These are phyloP conservation scores for Leishmania martiniquensis DNA, from an alignment of 208 protist genomes.

Conservation along the genomic window DNA sequence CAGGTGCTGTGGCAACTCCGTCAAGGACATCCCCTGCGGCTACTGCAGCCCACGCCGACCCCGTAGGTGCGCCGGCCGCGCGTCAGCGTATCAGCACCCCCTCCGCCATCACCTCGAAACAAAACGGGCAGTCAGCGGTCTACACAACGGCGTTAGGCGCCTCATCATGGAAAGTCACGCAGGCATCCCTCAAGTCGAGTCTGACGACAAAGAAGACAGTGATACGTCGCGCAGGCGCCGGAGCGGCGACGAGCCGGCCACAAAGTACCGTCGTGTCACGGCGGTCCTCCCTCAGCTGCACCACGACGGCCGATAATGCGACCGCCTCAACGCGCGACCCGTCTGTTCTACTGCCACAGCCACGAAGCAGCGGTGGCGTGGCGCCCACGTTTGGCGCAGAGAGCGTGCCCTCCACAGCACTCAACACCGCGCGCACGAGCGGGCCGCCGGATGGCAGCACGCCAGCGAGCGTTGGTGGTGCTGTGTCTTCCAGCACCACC, in stretches of 20 bases:
- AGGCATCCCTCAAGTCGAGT: slow-evolving; percentile 1
- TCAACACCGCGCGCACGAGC: slow-evolving; percentile 14
- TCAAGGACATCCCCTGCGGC: not conserved
- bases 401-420: slow-evolving; percentile 6
- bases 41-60: not conserved
- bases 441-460: not conserved
- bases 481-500: not conserved
- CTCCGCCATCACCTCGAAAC: not conserved
- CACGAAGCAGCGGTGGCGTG: not conserved
- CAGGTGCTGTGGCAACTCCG: slow-evolving; percentile 6
- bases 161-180: not conserved
- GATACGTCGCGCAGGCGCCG: slow-evolving; percentile 10
- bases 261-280: not conserved
- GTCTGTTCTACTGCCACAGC: slow-evolving; percentile 6
- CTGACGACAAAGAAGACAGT: slow-evolving; percentile 10
- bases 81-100: not conserved
- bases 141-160: not conserved
- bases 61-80: not conserved
- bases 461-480: not conserved
- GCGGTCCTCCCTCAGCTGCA: slow-evolving; percentile 9
- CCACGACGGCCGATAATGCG: slow-evolving; percentile 1
- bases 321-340: slow-evolving; percentile 17
- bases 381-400: slow-evolving; percentile 1
- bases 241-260: not conserved
- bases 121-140: not conserved